Evolutionary conservation across 2,329 filamentous ascomycete species (phyloP).

Genomic region (Clarireedia hainanense): DNA sequence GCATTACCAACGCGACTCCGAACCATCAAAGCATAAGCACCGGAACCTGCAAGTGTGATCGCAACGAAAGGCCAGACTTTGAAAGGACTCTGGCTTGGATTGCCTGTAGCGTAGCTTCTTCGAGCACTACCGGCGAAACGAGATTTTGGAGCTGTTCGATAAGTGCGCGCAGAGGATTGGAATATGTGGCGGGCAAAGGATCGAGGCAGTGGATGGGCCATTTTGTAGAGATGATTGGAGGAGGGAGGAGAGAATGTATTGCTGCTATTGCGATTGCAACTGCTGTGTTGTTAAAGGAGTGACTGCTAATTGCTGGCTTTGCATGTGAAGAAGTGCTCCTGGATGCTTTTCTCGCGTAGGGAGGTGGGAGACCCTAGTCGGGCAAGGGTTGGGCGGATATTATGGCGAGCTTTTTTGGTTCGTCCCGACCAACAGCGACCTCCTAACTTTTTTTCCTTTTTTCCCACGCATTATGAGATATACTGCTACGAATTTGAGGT

Average conservation of each 20-base stretch:
- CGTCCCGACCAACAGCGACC: too few species aligned
- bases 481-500: too few species aligned
- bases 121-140: constrained; percentile 15
- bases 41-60: constrained; percentile 40
- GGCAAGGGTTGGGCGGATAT: too few species aligned
- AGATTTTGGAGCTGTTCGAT: constrained; percentile 15
- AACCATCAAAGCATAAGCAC: constrained; percentile 43
- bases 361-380: neutral
- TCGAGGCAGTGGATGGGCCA: constrained; percentile 23
- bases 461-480: too few species aligned
- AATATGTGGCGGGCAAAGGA: constrained; percentile 22
- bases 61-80: constrained; percentile 32
- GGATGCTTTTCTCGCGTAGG: neutral
- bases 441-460: too few species aligned
- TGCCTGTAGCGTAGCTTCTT: constrained; percentile 25
- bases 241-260: neutral
- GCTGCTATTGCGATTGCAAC: neutral
- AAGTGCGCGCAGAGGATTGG: constrained; percentile 14
- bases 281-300: neutral
- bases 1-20: constrained; percentile 35
- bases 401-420: too few species aligned
- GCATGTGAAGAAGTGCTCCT: neutral
- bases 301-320: neutral
- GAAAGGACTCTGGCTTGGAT: constrained; percentile 27
- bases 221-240: constrained; percentile 6